Conservation (phyloP, 495 filamentous ascomycete genomes). For the Chaetomium cochliodes region DNA sequence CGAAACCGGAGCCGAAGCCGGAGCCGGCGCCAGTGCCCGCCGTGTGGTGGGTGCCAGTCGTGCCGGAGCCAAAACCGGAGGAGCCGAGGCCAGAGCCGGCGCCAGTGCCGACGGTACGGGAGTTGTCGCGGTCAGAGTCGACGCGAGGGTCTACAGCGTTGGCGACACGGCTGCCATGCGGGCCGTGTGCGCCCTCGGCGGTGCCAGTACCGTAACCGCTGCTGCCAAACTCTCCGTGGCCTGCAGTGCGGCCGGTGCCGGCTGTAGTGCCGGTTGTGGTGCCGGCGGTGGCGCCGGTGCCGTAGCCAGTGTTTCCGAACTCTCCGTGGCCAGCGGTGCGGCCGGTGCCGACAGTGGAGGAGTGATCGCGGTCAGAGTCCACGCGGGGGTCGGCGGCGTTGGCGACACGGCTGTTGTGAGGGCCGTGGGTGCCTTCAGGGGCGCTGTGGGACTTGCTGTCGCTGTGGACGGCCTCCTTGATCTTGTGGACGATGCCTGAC, state of each 20-base stretch:
- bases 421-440: slow-evolving; percentile 45
- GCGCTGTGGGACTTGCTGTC: slow-evolving; percentile 34
- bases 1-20: slow-evolving; percentile 22
- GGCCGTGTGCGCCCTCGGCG: slow-evolving; percentile 12
- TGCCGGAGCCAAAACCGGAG: no score
- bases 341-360: slow-evolving; percentile 29
- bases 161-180: slow-evolving; percentile 24
- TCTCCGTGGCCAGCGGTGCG: slow-evolving; percentile 32
- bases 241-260: slow-evolving; percentile 16
- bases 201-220: slow-evolving; percentile 23
- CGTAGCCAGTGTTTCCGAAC: slow-evolving; percentile 31
- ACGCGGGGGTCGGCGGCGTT: slow-evolving; percentile 53
- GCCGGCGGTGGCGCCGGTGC: slow-evolving; percentile 28
- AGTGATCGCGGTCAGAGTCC: slow-evolving; percentile 45
- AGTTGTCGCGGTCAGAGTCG: slow-evolving; percentile 23
- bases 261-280: no score
- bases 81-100: slow-evolving; percentile 2
- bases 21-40: not conserved
- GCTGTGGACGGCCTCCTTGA: slow-evolving; percentile 64
- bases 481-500: slow-evolving; percentile 68
- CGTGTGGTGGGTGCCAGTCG: slow-evolving; percentile 3
- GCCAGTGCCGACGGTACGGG: slow-evolving; percentile 21
- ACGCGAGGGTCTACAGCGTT: slow-evolving; percentile 26
- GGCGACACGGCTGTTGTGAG: slow-evolving; percentile 36
- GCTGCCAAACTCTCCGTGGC: slow-evolving; percentile 29